phyloP scores from a whole-genome alignment of 2,329 filamentous ascomycete genomes.

The Cytospora piceicola region DNA sequence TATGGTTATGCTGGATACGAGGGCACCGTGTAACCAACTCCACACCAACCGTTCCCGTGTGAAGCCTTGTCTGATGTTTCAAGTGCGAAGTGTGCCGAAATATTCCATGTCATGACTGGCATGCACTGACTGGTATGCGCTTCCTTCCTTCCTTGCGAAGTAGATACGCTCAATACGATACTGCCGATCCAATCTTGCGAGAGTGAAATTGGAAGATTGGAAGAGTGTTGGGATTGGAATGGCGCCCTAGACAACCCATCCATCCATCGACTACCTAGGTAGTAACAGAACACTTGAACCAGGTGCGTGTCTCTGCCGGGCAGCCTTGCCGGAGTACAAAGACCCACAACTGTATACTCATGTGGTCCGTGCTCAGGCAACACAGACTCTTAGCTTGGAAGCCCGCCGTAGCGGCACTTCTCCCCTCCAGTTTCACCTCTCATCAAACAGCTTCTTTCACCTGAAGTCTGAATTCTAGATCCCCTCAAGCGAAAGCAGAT shows the following conservation, averaged over 20 bases:
- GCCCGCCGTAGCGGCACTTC: constrained; percentile 20
- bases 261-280: too few species aligned
- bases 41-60: neutral
- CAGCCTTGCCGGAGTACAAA: neutral
- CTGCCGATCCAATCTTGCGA: neutral
- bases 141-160: neutral
- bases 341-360: neutral
- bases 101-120: neutral
- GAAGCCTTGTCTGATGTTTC: too few species aligned
- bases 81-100: neutral
- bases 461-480: constrained; percentile 16
- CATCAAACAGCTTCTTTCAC: constrained; percentile 23
- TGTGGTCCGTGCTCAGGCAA: constrained; percentile 3
- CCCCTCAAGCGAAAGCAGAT: constrained; percentile 12
- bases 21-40: neutral
- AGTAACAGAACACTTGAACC: neutral
- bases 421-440: constrained; percentile 27
- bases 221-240: neutral
- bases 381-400: constrained; percentile 6
- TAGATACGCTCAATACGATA: neutral
- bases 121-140: neutral
- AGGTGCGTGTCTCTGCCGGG: neutral
- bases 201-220: neutral
- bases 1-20: constrained; percentile 12
- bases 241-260: neutral